Conservation (phyloP, 768 basidiomycete species). For the Strobilomyces echinocephalus region DNA sequence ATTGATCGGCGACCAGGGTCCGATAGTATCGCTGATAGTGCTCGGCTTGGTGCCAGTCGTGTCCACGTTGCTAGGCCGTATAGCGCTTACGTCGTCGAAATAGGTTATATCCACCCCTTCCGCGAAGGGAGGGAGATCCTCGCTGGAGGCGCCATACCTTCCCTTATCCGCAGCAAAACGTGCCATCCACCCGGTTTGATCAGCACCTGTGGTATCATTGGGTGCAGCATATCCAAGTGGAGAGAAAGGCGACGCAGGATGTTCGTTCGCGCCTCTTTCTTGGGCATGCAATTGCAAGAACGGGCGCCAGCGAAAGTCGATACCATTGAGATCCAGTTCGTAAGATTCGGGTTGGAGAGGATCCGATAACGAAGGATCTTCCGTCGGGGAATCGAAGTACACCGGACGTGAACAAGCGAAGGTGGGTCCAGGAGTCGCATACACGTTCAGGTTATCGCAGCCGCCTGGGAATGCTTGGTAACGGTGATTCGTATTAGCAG, state of each 20-base stretch:
- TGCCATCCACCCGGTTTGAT: constrained; percentile 17
- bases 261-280: constrained; percentile 1
- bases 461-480: constrained; percentile 1
- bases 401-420: constrained; percentile 30
- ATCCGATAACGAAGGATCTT: constrained; percentile 42
- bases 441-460: constrained; percentile 22
- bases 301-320: constrained; percentile 56
- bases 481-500: neutral
- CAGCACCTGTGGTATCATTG: constrained; percentile 2
- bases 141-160: constrained; percentile 5
- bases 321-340: constrained; percentile 34
- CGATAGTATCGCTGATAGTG: neutral
- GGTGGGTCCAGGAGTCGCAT: constrained; percentile 48
- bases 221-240: constrained; percentile 2
- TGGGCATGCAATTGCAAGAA: constrained; percentile 35
- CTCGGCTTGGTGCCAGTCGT: neutral
- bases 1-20: constrained; percentile 9
- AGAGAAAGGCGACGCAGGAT: neutral
- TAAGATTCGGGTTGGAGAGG: constrained; percentile 35
- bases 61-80: constrained; percentile 9
- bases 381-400: constrained; percentile 50
- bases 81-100: neutral
- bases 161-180: constrained; percentile 9
- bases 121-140: constrained; percentile 8
- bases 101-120: constrained; percentile 9